Base-by-base conservation (phyloP, 306 rosid species). In the Spatholobus suberectus region DNA sequence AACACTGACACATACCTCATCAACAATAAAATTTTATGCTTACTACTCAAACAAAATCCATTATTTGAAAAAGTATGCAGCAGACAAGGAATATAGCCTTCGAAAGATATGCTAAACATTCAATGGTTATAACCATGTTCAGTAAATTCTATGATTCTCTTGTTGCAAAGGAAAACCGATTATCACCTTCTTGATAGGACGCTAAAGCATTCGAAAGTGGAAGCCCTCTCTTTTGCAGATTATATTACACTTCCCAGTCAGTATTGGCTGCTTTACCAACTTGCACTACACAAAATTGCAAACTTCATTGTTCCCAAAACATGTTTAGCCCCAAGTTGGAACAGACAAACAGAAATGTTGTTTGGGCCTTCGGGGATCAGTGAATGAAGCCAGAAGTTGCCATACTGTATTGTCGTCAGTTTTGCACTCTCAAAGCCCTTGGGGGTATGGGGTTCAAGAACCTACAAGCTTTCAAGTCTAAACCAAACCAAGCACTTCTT, bases 11-110 rank as follows among this genome's bases (percentile, higher is more conserved):
- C 24, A 83, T 2, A 21, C 34, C 37, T 75, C 70, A 41, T 11
- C 68, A 68, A 76, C 32, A 55, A 46, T 67, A 72, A n/a, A 43
- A 66, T 24, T 65, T 62, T 70, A 85, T 12, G n/a, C 38, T 20
- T 18, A 8, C 21, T 62, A 6, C 51, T 34, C 26, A 75, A 70
- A 68, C 62, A 80, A 49, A 59, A 68, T 65, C 10, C 66, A 63
- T 21, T 37, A 24, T 61, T 32, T 38, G 63, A 73, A 78, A 21
- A 55, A 75, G 23, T 43, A 76, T 21, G 38, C 35, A 18, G 7
- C 13, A 77, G 34, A 43, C 0, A 62, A 5, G 6, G 10, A 43
- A 27, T 55, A 74, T 41, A 9, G 27, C 40, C 49, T 0, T 38
- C 13, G 27, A 76, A 76, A 61, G 71, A 38, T 77, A 49, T 46